phyloP scores from a whole-genome alignment of 2,329 filamentous ascomycete genomes.

The Fusarium irregulare region DNA sequence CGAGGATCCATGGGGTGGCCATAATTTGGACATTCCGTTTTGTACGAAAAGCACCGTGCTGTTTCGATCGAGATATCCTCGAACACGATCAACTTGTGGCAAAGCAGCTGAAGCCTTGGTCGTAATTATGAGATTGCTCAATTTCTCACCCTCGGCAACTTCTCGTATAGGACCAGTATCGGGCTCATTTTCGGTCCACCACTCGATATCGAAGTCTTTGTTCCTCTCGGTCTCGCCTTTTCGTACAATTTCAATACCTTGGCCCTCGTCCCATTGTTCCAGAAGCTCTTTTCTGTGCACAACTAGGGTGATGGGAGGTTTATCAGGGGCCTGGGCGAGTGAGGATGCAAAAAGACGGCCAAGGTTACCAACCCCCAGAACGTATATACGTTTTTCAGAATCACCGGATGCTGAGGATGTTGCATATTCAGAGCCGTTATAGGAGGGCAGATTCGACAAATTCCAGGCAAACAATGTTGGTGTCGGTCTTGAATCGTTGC shows the following conservation, averaged over 20 bases:
- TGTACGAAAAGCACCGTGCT: constrained; percentile 88
- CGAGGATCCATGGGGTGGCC: constrained; percentile 62
- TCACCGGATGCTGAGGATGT: constrained; percentile 11
- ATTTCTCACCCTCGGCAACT: constrained; percentile 55
- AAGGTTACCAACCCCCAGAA: constrained; percentile 84
- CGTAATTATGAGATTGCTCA: constrained; percentile 80
- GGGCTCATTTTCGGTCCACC: constrained; percentile 63
- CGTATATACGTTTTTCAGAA: constrained; percentile 69
- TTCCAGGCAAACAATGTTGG: constrained; percentile 55
- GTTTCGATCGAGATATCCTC: constrained; percentile 68
- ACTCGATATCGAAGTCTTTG: constrained; percentile 62
- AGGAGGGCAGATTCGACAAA: constrained; percentile 44
- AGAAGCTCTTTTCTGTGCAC: constrained; percentile 70
- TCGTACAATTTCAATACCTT: constrained; percentile 60
- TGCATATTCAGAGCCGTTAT: neutral
- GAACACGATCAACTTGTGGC: constrained; percentile 68
- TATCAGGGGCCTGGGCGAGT: constrained; percentile 67
- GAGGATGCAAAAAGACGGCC: constrained; percentile 82
- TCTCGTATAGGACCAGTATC: constrained; percentile 53
- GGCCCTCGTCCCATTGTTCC: constrained; percentile 57
- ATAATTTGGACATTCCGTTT: constrained; percentile 82
- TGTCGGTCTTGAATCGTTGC: constrained; percentile 42
- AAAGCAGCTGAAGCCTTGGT: constrained; percentile 79
- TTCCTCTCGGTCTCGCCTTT: constrained; percentile 47
- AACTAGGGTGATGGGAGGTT: constrained; percentile 83